Evolutionary conservation across 2,329 filamentous ascomycete species (phyloP).

Genomic region (Aspergillus spinulosporus): DNA sequence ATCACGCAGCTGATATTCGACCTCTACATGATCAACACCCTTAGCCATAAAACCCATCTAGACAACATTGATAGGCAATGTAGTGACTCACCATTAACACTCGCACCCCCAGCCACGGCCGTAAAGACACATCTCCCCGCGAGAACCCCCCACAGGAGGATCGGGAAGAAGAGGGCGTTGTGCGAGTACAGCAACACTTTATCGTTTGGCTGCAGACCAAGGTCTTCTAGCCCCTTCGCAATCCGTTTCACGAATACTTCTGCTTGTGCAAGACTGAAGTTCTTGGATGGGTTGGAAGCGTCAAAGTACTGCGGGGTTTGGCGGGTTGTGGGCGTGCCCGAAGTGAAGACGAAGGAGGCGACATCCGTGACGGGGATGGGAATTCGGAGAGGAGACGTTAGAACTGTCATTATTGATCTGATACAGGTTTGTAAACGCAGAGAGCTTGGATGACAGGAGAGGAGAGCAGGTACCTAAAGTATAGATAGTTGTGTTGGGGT

Average conservation of each 20-base stretch:
- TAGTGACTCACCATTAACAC: not conserved
- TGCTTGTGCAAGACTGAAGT: slow-evolving; percentile 12
- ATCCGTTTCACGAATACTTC: slow-evolving; percentile 12
- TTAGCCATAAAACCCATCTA: not conserved
- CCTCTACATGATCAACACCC: not conserved
- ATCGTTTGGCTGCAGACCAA: slow-evolving; percentile 10
- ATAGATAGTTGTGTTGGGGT: too few species aligned
- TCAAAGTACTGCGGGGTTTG: slow-evolving; percentile 14
- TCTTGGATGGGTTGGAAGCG: slow-evolving; percentile 2
- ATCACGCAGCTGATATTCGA: slow-evolving; percentile 15
- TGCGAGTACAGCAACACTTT: slow-evolving; percentile 12
- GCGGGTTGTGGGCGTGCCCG: not conserved
- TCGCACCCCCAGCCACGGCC: slow-evolving; percentile 1
- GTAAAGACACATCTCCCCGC: slow-evolving; percentile 12
- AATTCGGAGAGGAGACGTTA: slow-evolving; percentile 3
- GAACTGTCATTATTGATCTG: not conserved
- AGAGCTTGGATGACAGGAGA: too few species aligned
- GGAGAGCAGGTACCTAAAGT: too few species aligned
- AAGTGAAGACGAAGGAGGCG: slow-evolving; percentile 13
- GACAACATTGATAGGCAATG: not conserved
- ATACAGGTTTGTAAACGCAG: too few species aligned
- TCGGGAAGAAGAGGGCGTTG: slow-evolving; percentile 7
- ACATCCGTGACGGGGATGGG: slow-evolving; percentile 12
- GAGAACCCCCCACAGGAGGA: slow-evolving; percentile 12
- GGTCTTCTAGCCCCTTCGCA: slow-evolving; percentile 3